phyloP scores from a whole-genome alignment of 805 yeast species.

The Clavispora vitiphila region DNA sequence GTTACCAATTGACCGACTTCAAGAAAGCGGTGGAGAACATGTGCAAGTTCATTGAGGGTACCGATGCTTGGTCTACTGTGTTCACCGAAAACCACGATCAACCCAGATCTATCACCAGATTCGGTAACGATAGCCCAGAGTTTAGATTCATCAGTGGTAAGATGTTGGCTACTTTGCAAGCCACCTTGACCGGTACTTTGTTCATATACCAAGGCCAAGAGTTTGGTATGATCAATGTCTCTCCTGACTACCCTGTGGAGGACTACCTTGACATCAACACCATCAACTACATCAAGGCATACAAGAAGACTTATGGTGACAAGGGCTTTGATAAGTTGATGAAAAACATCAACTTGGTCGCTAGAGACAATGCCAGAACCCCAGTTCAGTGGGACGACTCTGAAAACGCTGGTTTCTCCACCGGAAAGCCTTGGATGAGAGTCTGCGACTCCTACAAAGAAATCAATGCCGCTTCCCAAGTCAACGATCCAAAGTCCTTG shows the following conservation, averaged over 20 bases:
- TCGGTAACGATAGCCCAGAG: slow-evolving; percentile 36
- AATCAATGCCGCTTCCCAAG: slow-evolving; percentile 45
- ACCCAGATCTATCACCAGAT: slow-evolving; percentile 49
- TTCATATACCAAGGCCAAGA: slow-evolving; percentile 62
- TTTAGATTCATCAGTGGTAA: slow-evolving; percentile 41
- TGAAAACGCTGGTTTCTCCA: slow-evolving; percentile 44
- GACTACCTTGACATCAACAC: slow-evolving; percentile 50
- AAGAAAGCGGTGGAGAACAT: slow-evolving; percentile 35
- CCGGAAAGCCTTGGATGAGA: slow-evolving; percentile 49
- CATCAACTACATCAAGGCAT: slow-evolving; percentile 36
- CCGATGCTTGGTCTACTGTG: slow-evolving; percentile 55
- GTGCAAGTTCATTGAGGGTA: slow-evolving; percentile 37
- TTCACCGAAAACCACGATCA: slow-evolving; percentile 59
- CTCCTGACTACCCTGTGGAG: slow-evolving; percentile 40
- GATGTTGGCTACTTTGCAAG: slow-evolving; percentile 41
- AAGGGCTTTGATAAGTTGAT: slow-evolving; percentile 20
- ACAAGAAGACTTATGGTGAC: slow-evolving; percentile 20
- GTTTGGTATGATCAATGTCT: slow-evolving; percentile 49
- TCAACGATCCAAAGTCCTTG: slow-evolving; percentile 41
- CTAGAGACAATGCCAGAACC: slow-evolving; percentile 52
- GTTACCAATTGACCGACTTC: slow-evolving; percentile 33
- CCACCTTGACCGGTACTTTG: slow-evolving; percentile 49
- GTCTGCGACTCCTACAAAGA: slow-evolving; percentile 46
- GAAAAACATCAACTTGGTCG: slow-evolving; percentile 32
- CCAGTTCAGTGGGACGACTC: slow-evolving; percentile 52